Evolutionary conservation across 2,329 filamentous ascomycete genomes (phyloP), one percentile per base, ranked within the genome.

Genomic region (Sphaerostilbella broomeana): DNA sequence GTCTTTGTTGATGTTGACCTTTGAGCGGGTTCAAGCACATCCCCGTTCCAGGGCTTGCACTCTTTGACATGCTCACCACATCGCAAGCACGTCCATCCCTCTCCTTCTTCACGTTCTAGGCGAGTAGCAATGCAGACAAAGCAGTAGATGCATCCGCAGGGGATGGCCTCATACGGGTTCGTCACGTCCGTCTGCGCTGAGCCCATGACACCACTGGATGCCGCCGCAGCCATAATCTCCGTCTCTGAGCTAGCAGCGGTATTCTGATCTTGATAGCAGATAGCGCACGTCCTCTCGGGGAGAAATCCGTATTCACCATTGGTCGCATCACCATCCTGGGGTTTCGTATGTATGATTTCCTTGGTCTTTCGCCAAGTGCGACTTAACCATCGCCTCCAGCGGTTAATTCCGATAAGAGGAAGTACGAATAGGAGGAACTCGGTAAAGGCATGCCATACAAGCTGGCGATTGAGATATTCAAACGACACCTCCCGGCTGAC

Each of bases 401-500:
- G 78, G 54, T 85, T 83, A 51, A 98, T 90, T 36, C 92, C 92
- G 28, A 98, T 85, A n/a, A 98, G 74, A 0, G 92, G 92, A n/a
- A 98, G 72, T 13, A 97, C 76, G 60, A 97, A 98, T 21, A 98
- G 75, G n/a, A 98, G 70, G 53, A 98, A 98, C 60, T 98, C 92
- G 18, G 92, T 98, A 55, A 98, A 95, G n/a, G 92, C 92, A 63
- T 98, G 92, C 92, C 92, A 98, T 25, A 98, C 92, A 9, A 98
- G 78, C 64, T 98, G 92, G 33, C 92, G 81, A 60, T 98, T 98
- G 35, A 97, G 77, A 55, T 95, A 97, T 64, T 98, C 92, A 58
- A 98, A 97, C 1, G 86, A 94, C 18, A 98, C 89, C 62, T 97
- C 88, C 21, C 90, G 77, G 57, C 79, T 86, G 47, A 94, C 84